These are phyloP conservation scores for Clarkia xantiana DNA, from an alignment of 345 rosid species.

Conservation along the genomic window DNA sequence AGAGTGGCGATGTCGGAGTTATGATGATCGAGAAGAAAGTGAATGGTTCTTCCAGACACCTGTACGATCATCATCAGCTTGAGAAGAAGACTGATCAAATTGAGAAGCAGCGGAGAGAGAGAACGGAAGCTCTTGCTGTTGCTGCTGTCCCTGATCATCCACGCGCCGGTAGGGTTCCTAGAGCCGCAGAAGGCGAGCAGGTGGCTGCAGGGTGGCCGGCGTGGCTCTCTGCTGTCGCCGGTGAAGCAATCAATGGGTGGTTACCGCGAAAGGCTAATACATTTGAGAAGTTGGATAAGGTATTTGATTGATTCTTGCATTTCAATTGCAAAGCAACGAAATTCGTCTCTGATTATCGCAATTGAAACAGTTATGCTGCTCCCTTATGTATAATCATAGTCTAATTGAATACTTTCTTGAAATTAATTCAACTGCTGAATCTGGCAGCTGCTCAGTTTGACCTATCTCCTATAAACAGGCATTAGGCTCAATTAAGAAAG, in stretches of 20 bases:
- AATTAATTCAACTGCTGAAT: too few relatives aligned
- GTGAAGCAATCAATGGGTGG: slow-evolving; percentile 84
- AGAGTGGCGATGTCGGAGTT: slow-evolving; percentile 33
- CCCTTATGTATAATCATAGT: too few relatives aligned
- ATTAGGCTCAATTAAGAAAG: too few relatives aligned
- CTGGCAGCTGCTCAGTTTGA: too few relatives aligned
- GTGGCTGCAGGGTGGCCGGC: slow-evolving; percentile 81
- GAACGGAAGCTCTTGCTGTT: slow-evolving; percentile 13
- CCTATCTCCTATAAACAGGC: too few relatives aligned
- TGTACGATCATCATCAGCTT: slow-evolving; percentile 28
- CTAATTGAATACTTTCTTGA: too few relatives aligned
- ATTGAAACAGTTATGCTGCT: too few relatives aligned
- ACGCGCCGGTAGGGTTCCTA: slow-evolving; percentile 21
- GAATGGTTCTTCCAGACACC: slow-evolving; percentile 27
- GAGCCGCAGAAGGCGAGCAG: slow-evolving; percentile 44
- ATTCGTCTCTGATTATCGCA: too few relatives aligned
- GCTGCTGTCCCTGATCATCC: slow-evolving; percentile 12
- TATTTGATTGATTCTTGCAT: slow-evolving; percentile 8
- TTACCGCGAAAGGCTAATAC: slow-evolving; percentile 47
- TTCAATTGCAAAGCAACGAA: too few relatives aligned
- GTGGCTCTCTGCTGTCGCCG: slow-evolving; percentile 70
- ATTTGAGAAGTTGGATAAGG: slow-evolving; percentile 75
- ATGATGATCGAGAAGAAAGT: slow-evolving; percentile 41
- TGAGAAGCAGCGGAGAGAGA: slow-evolving; percentile 23
- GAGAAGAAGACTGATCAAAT: slow-evolving; percentile 23